Percentiles rank a stretch among this genome's conserved stretches.
phyloP scores from a whole-genome alignment of 768 basidiomycete genomes.

The Tricholoma sp. region DNA sequence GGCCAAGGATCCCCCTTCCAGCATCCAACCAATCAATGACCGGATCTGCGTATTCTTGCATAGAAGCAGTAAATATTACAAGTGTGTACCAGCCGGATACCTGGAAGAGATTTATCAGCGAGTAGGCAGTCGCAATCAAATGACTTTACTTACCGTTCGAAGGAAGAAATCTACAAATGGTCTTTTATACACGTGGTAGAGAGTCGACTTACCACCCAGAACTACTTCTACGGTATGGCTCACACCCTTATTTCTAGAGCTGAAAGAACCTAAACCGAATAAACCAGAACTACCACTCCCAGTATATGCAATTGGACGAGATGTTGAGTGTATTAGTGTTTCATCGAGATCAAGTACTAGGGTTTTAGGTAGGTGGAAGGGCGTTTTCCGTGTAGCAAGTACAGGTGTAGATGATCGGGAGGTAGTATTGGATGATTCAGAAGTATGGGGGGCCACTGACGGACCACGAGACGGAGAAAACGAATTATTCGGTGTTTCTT shows the following conservation, averaged over 20 bases:
- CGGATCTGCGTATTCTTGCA: conserved; percentile 99
- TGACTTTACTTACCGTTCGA: conserved; percentile 58
- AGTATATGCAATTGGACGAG: conserved; percentile 57
- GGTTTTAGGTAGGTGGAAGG: conserved; percentile 85
- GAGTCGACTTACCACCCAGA: conserved; percentile 78
- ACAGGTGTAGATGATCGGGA: conserved; percentile 48
- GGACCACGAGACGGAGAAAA: conserved; percentile 11
- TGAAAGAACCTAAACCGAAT: conserved; percentile 51
- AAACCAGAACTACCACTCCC: conserved; percentile 51
- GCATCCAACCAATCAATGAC: conserved; percentile 99
- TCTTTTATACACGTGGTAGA: conserved; percentile 98
- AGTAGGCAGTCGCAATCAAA: not conserved
- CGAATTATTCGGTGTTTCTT: not conserved
- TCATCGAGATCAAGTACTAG: conserved; percentile 97
- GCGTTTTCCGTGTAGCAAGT: conserved; percentile 50
- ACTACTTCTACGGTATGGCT: conserved; percentile 93
- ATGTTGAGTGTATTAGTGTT: conserved; percentile 96
- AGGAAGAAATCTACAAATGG: conserved; percentile 96
- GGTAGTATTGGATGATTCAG: conserved; percentile 19
- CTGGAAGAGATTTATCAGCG: conserved; percentile 36
- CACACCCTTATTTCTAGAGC: conserved; percentile 58
- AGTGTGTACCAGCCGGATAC: conserved; percentile 98
- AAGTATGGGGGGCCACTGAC: conserved; percentile 6
- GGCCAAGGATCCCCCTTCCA: conserved; percentile 83
- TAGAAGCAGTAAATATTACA: conserved; percentile 97